Conservation (phyloP, 495 filamentous ascomycete species). For the Penicillium maclennaniae region DNA sequence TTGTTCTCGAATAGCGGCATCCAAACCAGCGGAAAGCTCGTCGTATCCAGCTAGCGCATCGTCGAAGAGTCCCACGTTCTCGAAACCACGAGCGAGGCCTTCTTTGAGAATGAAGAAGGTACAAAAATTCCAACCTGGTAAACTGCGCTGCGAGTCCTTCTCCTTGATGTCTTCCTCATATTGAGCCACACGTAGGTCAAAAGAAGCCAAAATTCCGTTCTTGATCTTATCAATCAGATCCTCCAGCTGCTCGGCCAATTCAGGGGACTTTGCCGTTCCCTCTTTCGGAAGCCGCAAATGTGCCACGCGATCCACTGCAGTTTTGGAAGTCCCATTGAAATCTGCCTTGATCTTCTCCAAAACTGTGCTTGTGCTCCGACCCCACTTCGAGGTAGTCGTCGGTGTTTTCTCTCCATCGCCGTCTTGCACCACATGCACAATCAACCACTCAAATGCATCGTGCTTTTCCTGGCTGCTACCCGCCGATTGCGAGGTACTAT, state of each 20-base stretch:
- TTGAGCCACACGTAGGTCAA: conserved; percentile 84
- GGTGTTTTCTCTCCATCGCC: conserved; percentile 56
- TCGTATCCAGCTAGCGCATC: conserved; percentile 92
- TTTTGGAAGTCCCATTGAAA: conserved; percentile 84
- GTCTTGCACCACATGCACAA: conserved; percentile 79
- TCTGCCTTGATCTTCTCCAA: conserved; percentile 88
- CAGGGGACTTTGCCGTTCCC: conserved; percentile 52
- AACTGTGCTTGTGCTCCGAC: conserved; percentile 71
- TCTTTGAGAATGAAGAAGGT: conserved; percentile 98
- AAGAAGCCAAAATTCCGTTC: conserved; percentile 78
- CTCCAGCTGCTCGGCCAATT: conserved; percentile 69
- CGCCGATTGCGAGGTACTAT: conserved; percentile 29
- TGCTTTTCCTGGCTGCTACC: conserved; percentile 67
- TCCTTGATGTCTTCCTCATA: conserved; percentile 98
- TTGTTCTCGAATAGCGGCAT: conserved; percentile 76
- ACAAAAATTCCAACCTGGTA: conserved; percentile 98
- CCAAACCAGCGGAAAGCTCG: conserved; percentile 81
- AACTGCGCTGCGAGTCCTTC: conserved; percentile 77
- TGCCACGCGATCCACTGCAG: conserved; percentile 70
- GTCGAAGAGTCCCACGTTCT: conserved; percentile 92
- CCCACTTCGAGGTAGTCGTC: conserved; percentile 74
- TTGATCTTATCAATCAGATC: conserved; percentile 87
- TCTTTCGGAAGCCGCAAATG: conserved; percentile 70
- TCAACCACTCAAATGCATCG: conserved; percentile 96
- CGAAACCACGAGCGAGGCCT: conserved; percentile 86